These are phyloP conservation scores for Micractinium conductrix DNA, from an alignment of 139 green algal genomes.

Conservation along the genomic window DNA sequence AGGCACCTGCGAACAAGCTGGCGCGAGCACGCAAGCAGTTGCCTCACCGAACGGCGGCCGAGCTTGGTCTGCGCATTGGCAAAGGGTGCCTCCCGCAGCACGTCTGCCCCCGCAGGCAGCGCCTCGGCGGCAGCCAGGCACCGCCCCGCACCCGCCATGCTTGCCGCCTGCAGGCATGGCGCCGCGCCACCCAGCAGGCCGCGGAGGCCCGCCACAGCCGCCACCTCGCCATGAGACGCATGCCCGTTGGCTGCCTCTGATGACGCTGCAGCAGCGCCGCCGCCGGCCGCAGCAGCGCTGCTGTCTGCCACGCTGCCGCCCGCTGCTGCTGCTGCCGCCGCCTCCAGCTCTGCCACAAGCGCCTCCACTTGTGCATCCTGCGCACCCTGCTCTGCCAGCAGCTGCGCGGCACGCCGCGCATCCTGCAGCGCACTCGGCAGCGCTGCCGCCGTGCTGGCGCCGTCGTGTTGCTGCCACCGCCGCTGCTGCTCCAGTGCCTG, in stretches of 20 bases:
- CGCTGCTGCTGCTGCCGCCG: background rate
- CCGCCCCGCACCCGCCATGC: background rate
- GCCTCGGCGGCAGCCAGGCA: constrained; percentile 5
- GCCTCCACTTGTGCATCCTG: background rate
- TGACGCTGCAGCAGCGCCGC: background rate
- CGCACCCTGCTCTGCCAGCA: constrained; percentile 1
- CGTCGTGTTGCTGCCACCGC: background rate
- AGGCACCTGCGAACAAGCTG: too few relatives aligned
- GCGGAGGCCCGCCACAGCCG: background rate
- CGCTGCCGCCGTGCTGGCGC: background rate
- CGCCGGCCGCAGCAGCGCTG: background rate
- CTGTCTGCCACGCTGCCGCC: background rate
- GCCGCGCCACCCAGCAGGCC: background rate
- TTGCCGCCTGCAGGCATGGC: background rate
- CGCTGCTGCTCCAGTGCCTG: constrained; percentile 1
- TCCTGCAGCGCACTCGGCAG: background rate
- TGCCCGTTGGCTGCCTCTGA: constrained; percentile 1
- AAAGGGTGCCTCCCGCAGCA: constrained; percentile 44
- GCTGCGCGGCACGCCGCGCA: constrained; percentile 5
- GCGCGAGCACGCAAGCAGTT: too few relatives aligned
- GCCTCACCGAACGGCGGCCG: constrained; percentile 22
- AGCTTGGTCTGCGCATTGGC: constrained; percentile 42
- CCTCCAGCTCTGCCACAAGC: constrained; percentile 24
- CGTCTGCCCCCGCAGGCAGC: constrained; percentile 29
- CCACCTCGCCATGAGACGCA: background rate